Percentiles rank a stretch among this genome's conserved stretches.
These are phyloP conservation scores for Salix viminalis DNA, from an alignment of 345 rosid species.

Conservation along the genomic window DNA sequence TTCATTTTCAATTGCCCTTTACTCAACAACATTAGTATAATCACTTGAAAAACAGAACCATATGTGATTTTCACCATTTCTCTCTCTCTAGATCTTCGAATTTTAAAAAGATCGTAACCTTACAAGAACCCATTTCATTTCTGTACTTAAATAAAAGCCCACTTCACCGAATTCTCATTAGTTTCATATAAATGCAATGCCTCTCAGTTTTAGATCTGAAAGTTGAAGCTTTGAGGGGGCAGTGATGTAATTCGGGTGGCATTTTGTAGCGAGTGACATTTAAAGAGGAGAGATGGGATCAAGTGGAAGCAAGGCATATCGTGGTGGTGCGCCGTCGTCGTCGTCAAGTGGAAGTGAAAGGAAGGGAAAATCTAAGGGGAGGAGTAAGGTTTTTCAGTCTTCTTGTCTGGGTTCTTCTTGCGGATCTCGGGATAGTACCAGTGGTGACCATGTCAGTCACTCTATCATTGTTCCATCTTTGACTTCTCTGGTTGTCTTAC, in stretches of 20 bases:
- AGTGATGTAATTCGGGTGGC: constrained; percentile 9
- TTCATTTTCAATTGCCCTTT: neutral
- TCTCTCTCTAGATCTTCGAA: constrained; percentile 4
- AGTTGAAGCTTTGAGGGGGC: neutral
- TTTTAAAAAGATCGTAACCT: neutral
- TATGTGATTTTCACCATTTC: neutral
- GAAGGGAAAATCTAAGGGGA: constrained; percentile 44
- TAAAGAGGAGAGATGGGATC: constrained; percentile 55
- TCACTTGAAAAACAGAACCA: neutral
- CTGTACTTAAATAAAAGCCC: neutral
- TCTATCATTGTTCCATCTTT: neutral
- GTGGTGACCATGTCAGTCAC: constrained; percentile 38
- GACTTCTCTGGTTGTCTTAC: neutral
- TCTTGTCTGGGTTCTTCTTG: constrained; percentile 64
- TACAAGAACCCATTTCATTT: neutral
- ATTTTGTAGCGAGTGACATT: neutral
- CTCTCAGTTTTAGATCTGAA: neutral
- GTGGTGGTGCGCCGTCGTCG: constrained; percentile 25
- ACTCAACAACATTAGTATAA: neutral
- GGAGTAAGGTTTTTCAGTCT: constrained; percentile 52
- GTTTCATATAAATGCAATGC: neutral
- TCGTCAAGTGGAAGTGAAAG: constrained; percentile 24
- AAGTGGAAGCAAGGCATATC: constrained; percentile 57
- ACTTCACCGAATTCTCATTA: neutral
- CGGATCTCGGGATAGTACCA: constrained; percentile 43